Conservation (phyloP, 2,329 filamentous ascomycete genomes). For the Leptodontidium sp. region DNA sequence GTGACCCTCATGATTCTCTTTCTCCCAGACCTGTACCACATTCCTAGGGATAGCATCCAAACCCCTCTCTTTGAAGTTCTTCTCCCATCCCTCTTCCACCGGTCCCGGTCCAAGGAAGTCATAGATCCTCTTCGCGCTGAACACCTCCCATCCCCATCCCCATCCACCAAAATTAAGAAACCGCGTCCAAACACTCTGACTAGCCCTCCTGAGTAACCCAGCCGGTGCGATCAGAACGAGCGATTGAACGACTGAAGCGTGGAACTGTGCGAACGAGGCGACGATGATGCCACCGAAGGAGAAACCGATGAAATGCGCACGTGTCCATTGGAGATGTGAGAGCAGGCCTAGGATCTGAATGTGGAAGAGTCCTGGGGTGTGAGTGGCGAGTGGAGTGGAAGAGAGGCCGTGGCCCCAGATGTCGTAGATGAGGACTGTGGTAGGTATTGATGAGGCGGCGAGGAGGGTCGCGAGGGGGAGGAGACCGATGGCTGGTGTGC, state of each 20-base stretch:
- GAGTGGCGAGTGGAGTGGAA: conserved; percentile 54
- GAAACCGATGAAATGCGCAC: conserved; percentile 57
- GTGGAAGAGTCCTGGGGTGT: conserved; percentile 54
- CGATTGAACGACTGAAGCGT: conserved; percentile 45
- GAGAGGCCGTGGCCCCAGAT: conserved; percentile 63
- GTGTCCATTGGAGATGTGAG: conserved; percentile 51
- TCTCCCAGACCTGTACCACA: conserved; percentile 58
- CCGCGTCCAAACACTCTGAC: conserved; percentile 30
- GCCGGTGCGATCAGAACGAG: conserved; percentile 57
- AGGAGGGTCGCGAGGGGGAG: conserved; percentile 52
- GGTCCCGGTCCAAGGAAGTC: conserved; percentile 44
- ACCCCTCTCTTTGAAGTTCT: conserved; percentile 51
- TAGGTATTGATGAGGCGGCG: conserved; percentile 46
- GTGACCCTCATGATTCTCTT: conserved; percentile 55
- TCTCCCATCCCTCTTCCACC: conserved; percentile 53
- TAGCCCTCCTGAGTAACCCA: conserved; percentile 49
- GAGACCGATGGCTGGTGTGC: conserved; percentile 59
- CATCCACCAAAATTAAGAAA: conserved; percentile 18
- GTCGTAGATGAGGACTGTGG: conserved; percentile 56
- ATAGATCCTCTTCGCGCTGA: conserved; percentile 21
- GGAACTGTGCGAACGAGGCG: conserved; percentile 49
- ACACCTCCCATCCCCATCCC: conserved; percentile 33
- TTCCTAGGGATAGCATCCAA: conserved; percentile 52
- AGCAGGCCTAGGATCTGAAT: conserved; percentile 51
- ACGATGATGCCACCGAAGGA: conserved; percentile 57